A percentile compares a stretch with the other conserved stretches of the same genome.
phyloP scores from a whole-genome alignment of 73 alveolate genomes.

The Durusdinium trenchii region DNA sequence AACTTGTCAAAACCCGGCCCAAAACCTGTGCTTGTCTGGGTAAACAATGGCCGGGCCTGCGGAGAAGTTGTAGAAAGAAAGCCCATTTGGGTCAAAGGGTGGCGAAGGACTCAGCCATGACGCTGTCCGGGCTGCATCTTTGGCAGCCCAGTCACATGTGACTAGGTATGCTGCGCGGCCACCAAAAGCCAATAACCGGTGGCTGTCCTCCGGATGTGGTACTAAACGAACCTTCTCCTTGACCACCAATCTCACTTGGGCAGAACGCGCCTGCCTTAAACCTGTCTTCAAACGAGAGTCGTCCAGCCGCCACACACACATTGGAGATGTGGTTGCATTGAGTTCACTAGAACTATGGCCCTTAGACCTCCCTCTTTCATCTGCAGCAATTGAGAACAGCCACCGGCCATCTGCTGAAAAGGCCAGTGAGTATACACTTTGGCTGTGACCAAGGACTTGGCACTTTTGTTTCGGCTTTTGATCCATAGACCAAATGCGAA shows the following conservation, averaged over 20 bases:
- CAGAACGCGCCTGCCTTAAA: conserved; percentile 30
- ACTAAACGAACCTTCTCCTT: conserved; percentile 68
- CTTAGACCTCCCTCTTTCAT: conserved; percentile 35
- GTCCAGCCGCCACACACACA: conserved; percentile 63
- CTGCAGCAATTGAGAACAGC: conserved; percentile 59
- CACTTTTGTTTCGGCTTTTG: conserved; percentile 11
- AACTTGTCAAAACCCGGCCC: no score
- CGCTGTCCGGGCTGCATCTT: conserved; percentile 77
- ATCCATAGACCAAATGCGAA: conserved; percentile 54
- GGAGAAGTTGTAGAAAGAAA: conserved; percentile 49
- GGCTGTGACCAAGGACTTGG: conserved; percentile 60
- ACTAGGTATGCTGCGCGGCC: conserved; percentile 53
- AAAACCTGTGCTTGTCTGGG: no score
- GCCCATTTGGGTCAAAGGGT: conserved; percentile 19
- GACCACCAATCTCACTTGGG: conserved; percentile 37
- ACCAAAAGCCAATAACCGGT: conserved; percentile 76
- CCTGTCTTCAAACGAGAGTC: conserved; percentile 49
- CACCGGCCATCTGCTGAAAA: conserved; percentile 79
- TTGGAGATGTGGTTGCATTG: conserved; percentile 38
- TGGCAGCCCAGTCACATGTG: conserved; percentile 94
- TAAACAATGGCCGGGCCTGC: conserved; percentile 55
- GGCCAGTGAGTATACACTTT: conserved; percentile 71
- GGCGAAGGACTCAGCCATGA: conserved; percentile 37
- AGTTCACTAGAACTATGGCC: neutral
- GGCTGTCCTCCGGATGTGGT: conserved; percentile 82